Evolutionary conservation across 106 monocot genomes (phyloP).

Genomic region (Cymbidium sinense): DNA sequence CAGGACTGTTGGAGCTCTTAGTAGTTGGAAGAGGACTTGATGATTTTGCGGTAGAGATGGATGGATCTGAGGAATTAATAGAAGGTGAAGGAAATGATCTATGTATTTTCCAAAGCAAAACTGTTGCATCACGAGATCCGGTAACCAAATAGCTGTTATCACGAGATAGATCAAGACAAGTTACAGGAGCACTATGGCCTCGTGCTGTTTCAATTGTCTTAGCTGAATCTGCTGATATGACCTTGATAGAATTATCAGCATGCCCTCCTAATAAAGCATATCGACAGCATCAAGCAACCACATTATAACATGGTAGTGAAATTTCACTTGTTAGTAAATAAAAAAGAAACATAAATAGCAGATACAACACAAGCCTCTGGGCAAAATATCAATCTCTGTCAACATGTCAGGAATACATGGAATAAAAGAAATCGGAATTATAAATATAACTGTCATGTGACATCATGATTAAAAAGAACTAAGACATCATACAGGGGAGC

Average conservation of each 20-base stretch:
- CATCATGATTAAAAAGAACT: not conserved
- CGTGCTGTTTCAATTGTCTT: slow-evolving; percentile 83
- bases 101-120: slow-evolving; percentile 87
- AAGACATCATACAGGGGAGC: too few species aligned
- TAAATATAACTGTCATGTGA: not conserved
- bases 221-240: slow-evolving; percentile 75
- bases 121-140: slow-evolving; percentile 82
- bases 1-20: slow-evolving; percentile 7
- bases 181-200: slow-evolving; percentile 73
- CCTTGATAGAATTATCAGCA: slow-evolving; percentile 83
- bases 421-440: not conserved
- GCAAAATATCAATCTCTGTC: too few species aligned
- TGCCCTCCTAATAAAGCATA: slow-evolving; percentile 63
- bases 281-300: slow-evolving; percentile 1
- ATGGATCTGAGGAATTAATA: slow-evolving; percentile 28
- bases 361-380: too few species aligned
- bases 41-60: slow-evolving; percentile 20
- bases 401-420: too few species aligned
- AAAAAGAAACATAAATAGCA: too few species aligned
- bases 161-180: slow-evolving; percentile 68
- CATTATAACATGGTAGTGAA: not conserved
- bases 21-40: slow-evolving; percentile 29
- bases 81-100: slow-evolving; percentile 19
- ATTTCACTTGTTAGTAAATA: not conserved
- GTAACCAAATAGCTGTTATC: slow-evolving; percentile 78